A percentile compares a stretch with the other conserved stretches of the same genome.
These are phyloP conservation scores for Phytopythium delawarense DNA, from an alignment of 352 stramenopile species.

Conservation along the genomic window DNA sequence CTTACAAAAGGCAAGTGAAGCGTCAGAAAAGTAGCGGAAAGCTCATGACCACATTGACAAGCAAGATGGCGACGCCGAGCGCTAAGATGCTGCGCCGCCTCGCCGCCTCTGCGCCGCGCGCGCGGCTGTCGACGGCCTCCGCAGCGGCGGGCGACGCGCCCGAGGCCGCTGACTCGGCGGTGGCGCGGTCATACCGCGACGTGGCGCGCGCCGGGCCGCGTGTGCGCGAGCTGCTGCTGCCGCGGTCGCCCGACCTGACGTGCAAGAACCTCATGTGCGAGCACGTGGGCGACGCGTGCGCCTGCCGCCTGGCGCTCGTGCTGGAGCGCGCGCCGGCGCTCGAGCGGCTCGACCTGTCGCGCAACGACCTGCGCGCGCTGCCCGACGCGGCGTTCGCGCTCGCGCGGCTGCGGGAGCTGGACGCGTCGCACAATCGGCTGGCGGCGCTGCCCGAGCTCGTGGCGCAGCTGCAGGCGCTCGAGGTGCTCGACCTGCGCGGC, in stretches of 20 bases:
- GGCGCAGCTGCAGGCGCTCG: conserved; percentile 40
- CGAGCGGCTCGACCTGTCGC: conserved; percentile 59
- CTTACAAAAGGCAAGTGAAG: too few relatives aligned
- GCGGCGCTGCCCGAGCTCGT: conserved; percentile 37
- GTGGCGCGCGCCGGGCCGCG: conserved; percentile 45
- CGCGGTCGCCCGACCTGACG: conserved; percentile 80
- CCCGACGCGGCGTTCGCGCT: conserved; percentile 80
- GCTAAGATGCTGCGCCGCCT: neutral
- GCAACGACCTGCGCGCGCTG: conserved; percentile 72
- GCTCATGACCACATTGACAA: neutral
- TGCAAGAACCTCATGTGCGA: conserved; percentile 92
- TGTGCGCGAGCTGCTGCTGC: conserved; percentile 63
- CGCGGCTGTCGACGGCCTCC: neutral
- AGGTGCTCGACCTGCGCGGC: conserved; percentile 56
- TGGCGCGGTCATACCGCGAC: conserved; percentile 54
- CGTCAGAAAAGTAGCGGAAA: too few relatives aligned
- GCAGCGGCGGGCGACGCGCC: neutral
- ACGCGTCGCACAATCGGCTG: conserved; percentile 70
- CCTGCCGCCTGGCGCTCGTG: conserved; percentile 77
- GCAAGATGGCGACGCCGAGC: neutral
- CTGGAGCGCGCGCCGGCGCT: conserved; percentile 72
- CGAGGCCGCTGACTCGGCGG: neutral
- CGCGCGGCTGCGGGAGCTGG: conserved; percentile 40
- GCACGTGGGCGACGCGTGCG: conserved; percentile 81
- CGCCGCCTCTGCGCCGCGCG: neutral